A percentile compares a stretch with the other conserved stretches of the same genome.
These are phyloP conservation scores for Pholiota microspora DNA, from an alignment of 768 basidiomycete species.

Conservation along the genomic window DNA sequence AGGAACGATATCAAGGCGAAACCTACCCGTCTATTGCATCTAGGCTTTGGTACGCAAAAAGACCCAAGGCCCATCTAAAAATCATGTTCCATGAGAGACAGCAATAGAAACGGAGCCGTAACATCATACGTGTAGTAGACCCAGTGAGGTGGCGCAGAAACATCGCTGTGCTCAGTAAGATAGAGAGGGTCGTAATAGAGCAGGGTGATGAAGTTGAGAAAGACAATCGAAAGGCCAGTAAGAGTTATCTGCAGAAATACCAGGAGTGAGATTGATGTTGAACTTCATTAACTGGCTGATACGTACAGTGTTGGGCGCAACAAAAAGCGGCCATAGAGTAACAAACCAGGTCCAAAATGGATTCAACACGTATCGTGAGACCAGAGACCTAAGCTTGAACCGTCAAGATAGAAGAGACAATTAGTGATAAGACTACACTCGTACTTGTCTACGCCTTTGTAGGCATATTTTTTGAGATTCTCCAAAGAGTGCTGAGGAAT, in stretches of 20 bases:
- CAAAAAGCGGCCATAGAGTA: slow-evolving; percentile 76
- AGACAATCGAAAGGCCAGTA: slow-evolving; percentile 76
- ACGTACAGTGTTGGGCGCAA: slow-evolving; percentile 89
- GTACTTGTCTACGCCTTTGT: slow-evolving; percentile 81
- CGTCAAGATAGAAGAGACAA: slow-evolving; percentile 7
- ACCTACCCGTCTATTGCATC: slow-evolving; percentile 87
- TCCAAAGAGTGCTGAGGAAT: slow-evolving; percentile 65
- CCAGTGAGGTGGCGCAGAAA: slow-evolving; percentile 71
- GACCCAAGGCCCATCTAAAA: slow-evolving; percentile 77
- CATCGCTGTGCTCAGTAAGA: slow-evolving; percentile 64
- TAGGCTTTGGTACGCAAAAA: slow-evolving; percentile 90
- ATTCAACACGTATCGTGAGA: slow-evolving; percentile 73
- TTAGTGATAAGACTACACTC: slow-evolving; percentile 18
- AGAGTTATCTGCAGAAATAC: slow-evolving; percentile 87
- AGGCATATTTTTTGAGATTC: slow-evolving; percentile 75
- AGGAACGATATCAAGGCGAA: slow-evolving; percentile 10
- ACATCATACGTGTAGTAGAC: slow-evolving; percentile 75
- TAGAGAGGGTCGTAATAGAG: slow-evolving; percentile 82
- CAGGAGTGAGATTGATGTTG: not conserved
- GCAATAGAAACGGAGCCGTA: not conserved
- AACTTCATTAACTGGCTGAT: not conserved
- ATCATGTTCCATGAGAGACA: not conserved
- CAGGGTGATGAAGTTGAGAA: slow-evolving; percentile 81
- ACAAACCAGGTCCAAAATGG: slow-evolving; percentile 94
- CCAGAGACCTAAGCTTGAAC: slow-evolving; percentile 53